Evolutionary conservation across 2,329 filamentous ascomycete genomes (phyloP), one percentile per base, ranked within the genome.

Genomic region (Fusarium oxysporum): DNA sequence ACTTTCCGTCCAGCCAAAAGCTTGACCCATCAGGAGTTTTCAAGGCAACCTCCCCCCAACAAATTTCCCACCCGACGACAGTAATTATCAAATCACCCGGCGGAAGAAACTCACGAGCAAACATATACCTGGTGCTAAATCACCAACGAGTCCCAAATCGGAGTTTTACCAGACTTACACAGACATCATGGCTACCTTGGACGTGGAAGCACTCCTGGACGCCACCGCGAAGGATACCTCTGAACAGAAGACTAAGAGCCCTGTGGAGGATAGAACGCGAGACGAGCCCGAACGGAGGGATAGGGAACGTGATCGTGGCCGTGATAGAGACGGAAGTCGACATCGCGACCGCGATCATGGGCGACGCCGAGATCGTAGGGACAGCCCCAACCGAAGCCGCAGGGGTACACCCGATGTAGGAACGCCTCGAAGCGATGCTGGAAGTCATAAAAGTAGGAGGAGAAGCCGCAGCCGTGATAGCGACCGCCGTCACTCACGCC

Each of bases 151-250:
- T 45, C 48, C 28, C 14, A 41, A 51, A 44, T 50, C 47, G 35
- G 58, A 61, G 47, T 57, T 58, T 47, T 43, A 25, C 30, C 63
- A 65, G 41, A 75, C 55, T 54, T 64, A 56, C 59, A 64, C 65
- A 76, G 73, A 67, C 74, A 83, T 74, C 71, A 88, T 88, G 86
- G 82, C 85, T 58, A 85, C 82, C 64, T 81, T 88, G 76, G 94
- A 97, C 80, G 94, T 98, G 78, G 95, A 98, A 87, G 94, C 94
- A 75, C 89, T 98, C 74, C 91, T 98, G 76, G 95, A 97, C 83
- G 93, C 93, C 57, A 94, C 93, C 71, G 93, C 93, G 58, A 91
- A 91, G 80, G 86, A 87, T 74, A 83, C 86, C 68, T 84, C 85
- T 60, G 84, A 88, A 60, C 85, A 86, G 78, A 85, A 85, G 68